Evolutionary conservation across 2,329 filamentous ascomycete species (phyloP), one percentile per base, ranked within the genome.

Genomic region (Chaetomiaceae sp.): DNA sequence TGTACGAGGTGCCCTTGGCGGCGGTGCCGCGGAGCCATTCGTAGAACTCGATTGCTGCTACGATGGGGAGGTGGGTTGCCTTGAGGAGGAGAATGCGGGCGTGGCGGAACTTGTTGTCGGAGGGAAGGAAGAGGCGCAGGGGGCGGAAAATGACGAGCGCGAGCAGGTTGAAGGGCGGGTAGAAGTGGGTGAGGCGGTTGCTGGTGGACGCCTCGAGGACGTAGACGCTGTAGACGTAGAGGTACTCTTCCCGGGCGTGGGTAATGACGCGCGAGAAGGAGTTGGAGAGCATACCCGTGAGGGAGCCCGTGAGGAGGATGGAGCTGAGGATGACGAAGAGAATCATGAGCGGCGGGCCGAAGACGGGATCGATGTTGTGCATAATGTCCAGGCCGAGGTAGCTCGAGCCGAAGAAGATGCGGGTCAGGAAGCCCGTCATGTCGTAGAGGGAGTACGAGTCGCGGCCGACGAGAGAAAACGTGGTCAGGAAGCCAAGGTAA

Each of bases 401-500:
- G 66, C 81, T 87, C 17, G 84, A 86, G 11, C 88, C 88, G 65
- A 89, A 91, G 67, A 91, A 91, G 48, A 91, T 89, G 68, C 89
- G 89, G 58, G 88, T 85, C 52, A 91, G 70, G 58, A 88, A 84
- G 79, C 86, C 87, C 33, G 84, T 83, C 86, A 91, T 91, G 52
- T 84, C 73, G 9, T 73, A 70, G 22, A 87, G 77, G 4, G 76
- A 79, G 64, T 86, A 90, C 2, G 73, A 71, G 47, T 88, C 85
- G 51, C 88, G 80, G n/a, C 86, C 88, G 40, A 94, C 76, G 23
- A 91, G 77, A 0, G 85, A 85, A 63, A 92, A 92, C 0, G 90
- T 96, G 0, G 91, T 95, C 31, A 96, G 73, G 69, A 96, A 96
- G 43, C 91, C 89, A 44, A 94, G 73, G 66, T 95, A 96, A 48